A percentile compares a stretch with the other conserved stretches of the same genome.
These are phyloP conservation scores for Erigeron canadensis DNA, from an alignment of 129 eudicot species.

Conservation along the genomic window DNA sequence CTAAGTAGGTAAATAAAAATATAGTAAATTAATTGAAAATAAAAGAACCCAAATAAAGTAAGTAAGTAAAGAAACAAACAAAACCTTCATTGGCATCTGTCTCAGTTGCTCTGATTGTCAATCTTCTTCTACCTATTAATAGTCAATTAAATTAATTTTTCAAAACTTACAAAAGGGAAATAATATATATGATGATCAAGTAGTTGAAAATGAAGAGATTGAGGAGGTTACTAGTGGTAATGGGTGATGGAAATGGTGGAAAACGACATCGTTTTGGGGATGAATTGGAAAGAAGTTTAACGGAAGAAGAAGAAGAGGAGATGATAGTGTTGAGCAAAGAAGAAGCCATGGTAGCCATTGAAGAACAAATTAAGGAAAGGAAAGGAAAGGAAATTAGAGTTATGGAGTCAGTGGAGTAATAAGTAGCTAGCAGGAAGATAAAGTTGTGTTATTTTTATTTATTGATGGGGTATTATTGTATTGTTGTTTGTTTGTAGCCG, in stretches of 20 bases:
- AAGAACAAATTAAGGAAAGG: background rate
- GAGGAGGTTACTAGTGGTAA: slow-evolving; percentile 16
- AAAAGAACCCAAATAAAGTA: no score
- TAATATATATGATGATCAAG: background rate
- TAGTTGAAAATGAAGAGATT: slow-evolving; percentile 57
- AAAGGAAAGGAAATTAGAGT: background rate
- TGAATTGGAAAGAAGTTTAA: slow-evolving; percentile 16
- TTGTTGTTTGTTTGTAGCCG: background rate
- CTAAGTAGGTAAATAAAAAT: no score
- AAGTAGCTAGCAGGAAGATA: background rate
- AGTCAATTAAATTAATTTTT: slow-evolving; percentile 4
- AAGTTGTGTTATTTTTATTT: no score
- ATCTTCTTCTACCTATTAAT: slow-evolving; percentile 50
- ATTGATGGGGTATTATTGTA: slow-evolving; percentile 6
- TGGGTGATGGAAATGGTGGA: slow-evolving; percentile 24
- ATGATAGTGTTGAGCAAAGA: slow-evolving; percentile 28
- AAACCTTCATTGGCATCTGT: slow-evolving; percentile 54
- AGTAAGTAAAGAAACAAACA: no score
- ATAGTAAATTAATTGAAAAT: no score
- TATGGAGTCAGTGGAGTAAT: slow-evolving; percentile 22
- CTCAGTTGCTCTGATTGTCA: slow-evolving; percentile 77
- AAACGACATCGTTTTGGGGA: slow-evolving; percentile 22
- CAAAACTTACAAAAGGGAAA: background rate
- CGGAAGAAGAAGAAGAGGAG: slow-evolving; percentile 4
- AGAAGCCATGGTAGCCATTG: slow-evolving; percentile 39